phyloP scores from a whole-genome alignment of 2,329 filamentous ascomycete genomes.

The Penicillium sp. region DNA sequence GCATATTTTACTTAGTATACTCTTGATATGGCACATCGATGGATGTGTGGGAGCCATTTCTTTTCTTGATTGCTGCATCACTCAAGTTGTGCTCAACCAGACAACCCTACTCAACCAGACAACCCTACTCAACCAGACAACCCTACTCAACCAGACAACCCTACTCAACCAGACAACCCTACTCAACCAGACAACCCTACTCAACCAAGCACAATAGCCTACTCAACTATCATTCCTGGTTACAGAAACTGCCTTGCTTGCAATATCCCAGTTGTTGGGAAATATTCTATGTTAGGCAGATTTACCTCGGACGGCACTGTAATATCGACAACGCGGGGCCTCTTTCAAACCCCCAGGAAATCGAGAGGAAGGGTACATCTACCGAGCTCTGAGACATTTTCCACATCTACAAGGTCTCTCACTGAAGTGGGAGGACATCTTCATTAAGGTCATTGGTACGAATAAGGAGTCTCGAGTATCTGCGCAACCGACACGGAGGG shows the following conservation, averaged over 20 bases:
- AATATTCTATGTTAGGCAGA: background rate
- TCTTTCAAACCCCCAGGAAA: background rate
- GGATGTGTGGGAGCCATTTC: too few species aligned
- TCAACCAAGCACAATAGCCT: too few species aligned
- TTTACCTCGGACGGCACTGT: background rate
- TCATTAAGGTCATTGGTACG: too few species aligned
- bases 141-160: too few species aligned
- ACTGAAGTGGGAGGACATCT: too few species aligned
- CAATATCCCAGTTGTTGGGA: background rate
- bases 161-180: too few species aligned
- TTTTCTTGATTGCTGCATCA: background rate
- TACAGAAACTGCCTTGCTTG: background rate
- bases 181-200: too few species aligned
- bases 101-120: background rate
- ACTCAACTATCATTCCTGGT: background rate
- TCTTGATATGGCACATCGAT: background rate
- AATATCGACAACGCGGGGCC: background rate
- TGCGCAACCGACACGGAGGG: background rate
- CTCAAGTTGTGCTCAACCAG: too few species aligned
- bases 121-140: too few species aligned
- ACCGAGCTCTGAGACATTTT: background rate
- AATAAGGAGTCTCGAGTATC: background rate
- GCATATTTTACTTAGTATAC: background rate
- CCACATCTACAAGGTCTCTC: too few species aligned
- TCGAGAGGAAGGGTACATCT: background rate